Evolutionary conservation across 2,329 filamentous ascomycete species (phyloP).

Genomic region (Ophiostoma populinum): DNA sequence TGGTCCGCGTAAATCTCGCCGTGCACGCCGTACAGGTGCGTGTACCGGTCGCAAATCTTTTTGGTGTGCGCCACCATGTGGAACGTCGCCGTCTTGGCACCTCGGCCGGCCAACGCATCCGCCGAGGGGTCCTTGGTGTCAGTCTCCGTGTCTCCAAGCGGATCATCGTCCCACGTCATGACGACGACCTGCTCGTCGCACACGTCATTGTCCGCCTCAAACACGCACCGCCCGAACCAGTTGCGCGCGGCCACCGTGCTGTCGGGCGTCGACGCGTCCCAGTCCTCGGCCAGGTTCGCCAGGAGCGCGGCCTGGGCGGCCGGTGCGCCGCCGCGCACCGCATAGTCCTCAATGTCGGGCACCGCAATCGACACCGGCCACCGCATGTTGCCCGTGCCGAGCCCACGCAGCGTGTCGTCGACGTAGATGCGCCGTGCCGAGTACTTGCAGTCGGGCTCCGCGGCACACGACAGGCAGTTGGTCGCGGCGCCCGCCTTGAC

Average conservation of each 20-base stretch:
- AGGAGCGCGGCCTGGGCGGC: constrained; percentile 28
- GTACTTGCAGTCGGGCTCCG: constrained; percentile 62
- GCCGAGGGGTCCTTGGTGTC: constrained; percentile 4
- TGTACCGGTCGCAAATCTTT: constrained; percentile 71
- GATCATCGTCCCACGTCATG: constrained; percentile 69
- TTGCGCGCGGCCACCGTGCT: constrained; percentile 33
- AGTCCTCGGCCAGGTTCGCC: constrained; percentile 30
- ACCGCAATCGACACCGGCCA: constrained; percentile 88
- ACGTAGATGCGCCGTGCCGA: constrained; percentile 73
- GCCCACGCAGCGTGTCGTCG: constrained; percentile 31
- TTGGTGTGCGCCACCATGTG: constrained; percentile 91
- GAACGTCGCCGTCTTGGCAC: constrained; percentile 71
- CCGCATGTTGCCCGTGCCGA: constrained; percentile 46
- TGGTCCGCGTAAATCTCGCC: constrained; percentile 84
- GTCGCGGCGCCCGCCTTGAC: constrained; percentile 55
- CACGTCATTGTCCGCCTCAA: constrained; percentile 82
- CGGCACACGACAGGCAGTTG: constrained; percentile 70
- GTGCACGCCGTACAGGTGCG: constrained; percentile 67
- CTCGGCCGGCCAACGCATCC: constrained; percentile 24
- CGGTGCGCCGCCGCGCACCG: constrained; percentile 24
- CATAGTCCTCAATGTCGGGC: constrained; percentile 74
- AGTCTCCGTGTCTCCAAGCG: constrained; percentile 14
- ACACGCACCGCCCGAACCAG: constrained; percentile 93
- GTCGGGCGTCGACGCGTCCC: constrained; percentile 29
- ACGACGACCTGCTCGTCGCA: constrained; percentile 86